Conservation (phyloP, 1,139 yeast species). For the Trichomonascaceae sp. region DNA sequence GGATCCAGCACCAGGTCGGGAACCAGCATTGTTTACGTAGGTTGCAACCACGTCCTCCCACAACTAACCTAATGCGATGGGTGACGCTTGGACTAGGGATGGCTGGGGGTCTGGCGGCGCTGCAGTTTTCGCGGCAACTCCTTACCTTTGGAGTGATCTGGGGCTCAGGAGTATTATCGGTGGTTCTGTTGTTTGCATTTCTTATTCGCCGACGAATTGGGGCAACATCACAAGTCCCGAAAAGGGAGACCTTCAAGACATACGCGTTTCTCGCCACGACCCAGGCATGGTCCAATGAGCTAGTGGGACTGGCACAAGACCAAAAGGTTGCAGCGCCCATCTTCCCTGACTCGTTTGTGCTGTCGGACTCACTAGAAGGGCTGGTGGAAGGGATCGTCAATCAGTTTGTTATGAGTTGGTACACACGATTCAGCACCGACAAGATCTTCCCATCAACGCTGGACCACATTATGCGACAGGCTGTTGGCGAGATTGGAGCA, state of each 20-base stretch:
- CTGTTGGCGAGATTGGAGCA: slow-evolving; percentile 30
- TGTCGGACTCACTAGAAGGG: slow-evolving; percentile 41
- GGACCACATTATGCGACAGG: slow-evolving; percentile 34
- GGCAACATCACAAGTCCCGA: no score
- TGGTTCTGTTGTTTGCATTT: no score
- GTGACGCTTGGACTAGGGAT: no score
- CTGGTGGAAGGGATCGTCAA: slow-evolving; percentile 40
- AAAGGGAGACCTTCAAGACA: no score
- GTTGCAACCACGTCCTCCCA: no score
- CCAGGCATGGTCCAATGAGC: slow-evolving; percentile 12
- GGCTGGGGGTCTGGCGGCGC: no score
- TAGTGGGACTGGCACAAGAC: slow-evolving; percentile 11
- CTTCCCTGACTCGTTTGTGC: slow-evolving; percentile 37
- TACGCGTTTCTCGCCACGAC: neutral
- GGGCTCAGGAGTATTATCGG: no score
- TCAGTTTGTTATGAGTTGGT: slow-evolving; percentile 63
- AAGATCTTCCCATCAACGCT: slow-evolving; percentile 43
- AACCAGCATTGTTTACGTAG: slow-evolving; percentile 15
- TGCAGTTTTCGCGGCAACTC: no score
- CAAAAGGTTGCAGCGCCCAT: slow-evolving; percentile 22
- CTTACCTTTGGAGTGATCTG: no score
- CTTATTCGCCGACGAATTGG: no score
- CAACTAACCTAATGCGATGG: no score
- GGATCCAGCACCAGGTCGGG: slow-evolving; percentile 65
- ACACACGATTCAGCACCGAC: slow-evolving; percentile 34